phyloP scores from a whole-genome alignment of 306 rosid genomes.

The Cucumis melo region DNA sequence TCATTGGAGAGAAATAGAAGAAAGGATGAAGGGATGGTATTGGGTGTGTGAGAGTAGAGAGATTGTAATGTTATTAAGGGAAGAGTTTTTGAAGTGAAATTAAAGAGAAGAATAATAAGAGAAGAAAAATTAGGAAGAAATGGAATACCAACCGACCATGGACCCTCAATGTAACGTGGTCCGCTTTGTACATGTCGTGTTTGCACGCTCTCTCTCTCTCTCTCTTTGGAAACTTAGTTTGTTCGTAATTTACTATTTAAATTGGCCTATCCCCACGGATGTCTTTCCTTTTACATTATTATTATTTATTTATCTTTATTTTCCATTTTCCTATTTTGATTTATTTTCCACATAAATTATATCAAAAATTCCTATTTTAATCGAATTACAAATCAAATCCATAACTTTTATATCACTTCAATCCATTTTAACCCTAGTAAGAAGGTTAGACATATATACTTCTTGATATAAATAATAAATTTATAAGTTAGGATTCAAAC shows the following conservation, averaged over 20 bases:
- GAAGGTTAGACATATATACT: too few relatives aligned
- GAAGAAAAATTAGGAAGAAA: neutral
- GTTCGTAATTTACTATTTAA: neutral
- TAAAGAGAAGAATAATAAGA: neutral
- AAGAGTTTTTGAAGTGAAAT: neutral
- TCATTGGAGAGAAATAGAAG: conserved; percentile 27
- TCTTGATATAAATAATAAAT: too few relatives aligned
- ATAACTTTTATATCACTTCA: too few relatives aligned
- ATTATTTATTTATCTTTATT: neutral
- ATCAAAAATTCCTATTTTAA: too few relatives aligned
- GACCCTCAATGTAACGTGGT: conserved; percentile 44
- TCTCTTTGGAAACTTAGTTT: conserved; percentile 5
- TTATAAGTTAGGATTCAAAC: too few relatives aligned
- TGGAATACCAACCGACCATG: conserved; percentile 37
- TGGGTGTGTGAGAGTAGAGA: neutral
- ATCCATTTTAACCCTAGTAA: too few relatives aligned
- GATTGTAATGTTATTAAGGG: neutral
- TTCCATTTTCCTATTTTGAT: too few relatives aligned
- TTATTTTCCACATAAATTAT: too few relatives aligned
- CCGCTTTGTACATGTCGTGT: conserved; percentile 67
- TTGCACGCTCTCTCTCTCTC: conserved; percentile 58
- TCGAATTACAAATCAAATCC: too few relatives aligned
- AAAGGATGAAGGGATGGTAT: neutral
- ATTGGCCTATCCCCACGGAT: neutral
- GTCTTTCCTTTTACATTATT: neutral